Evolutionary conservation across 768 basidiomycete genomes (phyloP).

Genomic region (Termitomyces eurrhizus): DNA sequence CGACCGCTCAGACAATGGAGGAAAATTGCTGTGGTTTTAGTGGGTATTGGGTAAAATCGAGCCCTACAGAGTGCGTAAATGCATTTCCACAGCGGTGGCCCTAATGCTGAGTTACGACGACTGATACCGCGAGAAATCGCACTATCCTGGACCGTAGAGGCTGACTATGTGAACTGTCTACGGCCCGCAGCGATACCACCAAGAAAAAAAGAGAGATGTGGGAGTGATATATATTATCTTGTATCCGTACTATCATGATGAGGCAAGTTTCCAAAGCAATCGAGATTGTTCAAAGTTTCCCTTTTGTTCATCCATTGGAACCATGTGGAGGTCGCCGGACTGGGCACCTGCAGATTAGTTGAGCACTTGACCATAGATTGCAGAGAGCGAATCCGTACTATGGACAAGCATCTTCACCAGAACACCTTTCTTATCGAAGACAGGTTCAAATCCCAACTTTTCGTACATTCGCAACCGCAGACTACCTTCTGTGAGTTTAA

Average conservation of each 20-base stretch:
- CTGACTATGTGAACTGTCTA: no score
- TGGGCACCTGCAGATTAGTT: conserved; percentile 35
- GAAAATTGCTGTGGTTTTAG: no score
- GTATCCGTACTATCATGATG: conserved; percentile 26
- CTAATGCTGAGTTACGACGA: no score
- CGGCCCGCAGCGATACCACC: no score
- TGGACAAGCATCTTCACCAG: conserved; percentile 64
- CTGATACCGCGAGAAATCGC: no score
- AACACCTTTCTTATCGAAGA: conserved; percentile 48
- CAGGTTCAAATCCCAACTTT: conserved; percentile 67
- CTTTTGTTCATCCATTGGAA: conserved; percentile 32
- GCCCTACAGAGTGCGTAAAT: no score
- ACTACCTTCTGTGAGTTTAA: conserved; percentile 28
- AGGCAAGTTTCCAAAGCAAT: conserved; percentile 42
- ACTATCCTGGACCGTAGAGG: no score
- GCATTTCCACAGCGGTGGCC: no score
- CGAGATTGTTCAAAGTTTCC: conserved; percentile 35
- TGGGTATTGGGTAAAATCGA: no score
- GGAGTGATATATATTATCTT: neutral
- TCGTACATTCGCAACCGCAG: conserved; percentile 66
- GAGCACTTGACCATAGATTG: neutral
- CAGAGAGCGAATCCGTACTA: conserved; percentile 28
- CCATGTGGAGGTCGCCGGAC: conserved; percentile 42
- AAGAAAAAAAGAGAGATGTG: neutral
- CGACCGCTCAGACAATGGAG: no score